Conservation (phyloP, 495 filamentous ascomycete species). For the Acidiella bohemica region DNA sequence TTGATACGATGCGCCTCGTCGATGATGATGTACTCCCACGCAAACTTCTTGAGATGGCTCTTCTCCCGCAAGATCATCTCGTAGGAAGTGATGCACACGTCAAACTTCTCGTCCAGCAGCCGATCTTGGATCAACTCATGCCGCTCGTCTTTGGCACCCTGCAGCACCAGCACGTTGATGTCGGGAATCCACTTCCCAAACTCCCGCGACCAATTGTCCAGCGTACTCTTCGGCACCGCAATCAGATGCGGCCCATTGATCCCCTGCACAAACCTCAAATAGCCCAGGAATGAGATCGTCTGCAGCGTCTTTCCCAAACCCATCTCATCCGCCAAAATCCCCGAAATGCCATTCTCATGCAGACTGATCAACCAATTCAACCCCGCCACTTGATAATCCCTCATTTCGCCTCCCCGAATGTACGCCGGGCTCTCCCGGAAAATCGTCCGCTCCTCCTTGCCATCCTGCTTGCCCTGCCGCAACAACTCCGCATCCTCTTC, state of each 20-base stretch:
- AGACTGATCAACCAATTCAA: constrained; percentile 97
- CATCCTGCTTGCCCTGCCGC: constrained; percentile 77
- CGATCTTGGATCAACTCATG: constrained; percentile 79
- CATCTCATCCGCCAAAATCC: constrained; percentile 97
- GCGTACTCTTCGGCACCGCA: constrained; percentile 88
- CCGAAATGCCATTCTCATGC: constrained; percentile 97
- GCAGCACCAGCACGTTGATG: constrained; percentile 83
- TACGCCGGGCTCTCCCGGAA: constrained; percentile 88
- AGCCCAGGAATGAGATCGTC: constrained; percentile 83
- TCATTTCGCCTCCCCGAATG: constrained; percentile 74
- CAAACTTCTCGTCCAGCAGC: constrained; percentile 79
- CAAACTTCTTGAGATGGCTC: constrained; percentile 87
- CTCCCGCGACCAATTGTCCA: constrained; percentile 97
- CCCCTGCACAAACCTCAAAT: constrained; percentile 75
- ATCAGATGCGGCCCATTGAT: constrained; percentile 90
- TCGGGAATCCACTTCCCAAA: constrained; percentile 91
- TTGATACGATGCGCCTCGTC: constrained; percentile 99
- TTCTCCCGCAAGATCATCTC: constrained; percentile 96
- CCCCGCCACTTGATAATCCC: constrained; percentile 90
- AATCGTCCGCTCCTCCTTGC: constrained; percentile 60
- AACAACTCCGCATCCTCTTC: constrained; percentile 95
- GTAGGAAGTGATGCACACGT: constrained; percentile 90
- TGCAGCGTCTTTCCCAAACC: constrained; percentile 89
- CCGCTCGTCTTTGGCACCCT: constrained; percentile 91
- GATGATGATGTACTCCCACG: constrained; percentile 99